phyloP scores from a whole-genome alignment of 2,329 filamentous ascomycete species.

The Cytospora piceae region DNA sequence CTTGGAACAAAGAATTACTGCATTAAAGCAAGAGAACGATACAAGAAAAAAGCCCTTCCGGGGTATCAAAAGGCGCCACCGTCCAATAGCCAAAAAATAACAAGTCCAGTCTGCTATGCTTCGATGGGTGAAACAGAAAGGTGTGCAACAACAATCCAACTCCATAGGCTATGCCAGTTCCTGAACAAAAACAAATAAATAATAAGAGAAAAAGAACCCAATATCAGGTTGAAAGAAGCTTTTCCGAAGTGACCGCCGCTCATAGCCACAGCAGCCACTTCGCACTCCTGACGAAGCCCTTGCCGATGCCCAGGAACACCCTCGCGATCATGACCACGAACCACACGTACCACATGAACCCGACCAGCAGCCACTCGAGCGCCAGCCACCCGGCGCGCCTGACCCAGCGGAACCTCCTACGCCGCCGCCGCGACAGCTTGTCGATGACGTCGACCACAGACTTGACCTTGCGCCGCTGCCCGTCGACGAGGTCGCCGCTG shows the following conservation, averaged over 20 bases:
- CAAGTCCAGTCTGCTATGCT: slow-evolving; percentile 8
- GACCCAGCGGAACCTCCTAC: slow-evolving; percentile 71
- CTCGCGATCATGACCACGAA: slow-evolving; percentile 79
- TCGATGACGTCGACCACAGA: slow-evolving; percentile 78
- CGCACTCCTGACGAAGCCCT: slow-evolving; percentile 61
- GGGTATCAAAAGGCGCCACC: slow-evolving; percentile 21
- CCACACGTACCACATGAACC: slow-evolving; percentile 95
- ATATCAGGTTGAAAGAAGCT: background rate
- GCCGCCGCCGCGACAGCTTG: slow-evolving; percentile 71
- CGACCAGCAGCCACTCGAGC: slow-evolving; percentile 86
- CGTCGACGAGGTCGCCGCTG: slow-evolving; percentile 73
- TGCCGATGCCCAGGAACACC: slow-evolving; percentile 64
- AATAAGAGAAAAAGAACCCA: slow-evolving; percentile 10
- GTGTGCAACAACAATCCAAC: slow-evolving; percentile 21
- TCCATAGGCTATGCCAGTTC: slow-evolving; percentile 26
- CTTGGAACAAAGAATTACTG: background rate
- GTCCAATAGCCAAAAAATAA: slow-evolving; percentile 12
- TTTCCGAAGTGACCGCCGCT: slow-evolving; percentile 26
- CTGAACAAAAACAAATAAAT: slow-evolving; percentile 4
- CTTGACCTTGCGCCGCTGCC: slow-evolving; percentile 80
- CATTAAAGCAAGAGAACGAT: background rate
- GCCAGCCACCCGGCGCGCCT: slow-evolving; percentile 77
- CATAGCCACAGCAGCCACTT: slow-evolving; percentile 85
- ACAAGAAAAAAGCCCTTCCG: slow-evolving; percentile 8
- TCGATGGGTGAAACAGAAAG: slow-evolving; percentile 1